Percentiles rank a stretch among this genome's conserved stretches.
Conservation (phyloP, 1,139 yeast genomes). For the Candida anutae region DNA sequence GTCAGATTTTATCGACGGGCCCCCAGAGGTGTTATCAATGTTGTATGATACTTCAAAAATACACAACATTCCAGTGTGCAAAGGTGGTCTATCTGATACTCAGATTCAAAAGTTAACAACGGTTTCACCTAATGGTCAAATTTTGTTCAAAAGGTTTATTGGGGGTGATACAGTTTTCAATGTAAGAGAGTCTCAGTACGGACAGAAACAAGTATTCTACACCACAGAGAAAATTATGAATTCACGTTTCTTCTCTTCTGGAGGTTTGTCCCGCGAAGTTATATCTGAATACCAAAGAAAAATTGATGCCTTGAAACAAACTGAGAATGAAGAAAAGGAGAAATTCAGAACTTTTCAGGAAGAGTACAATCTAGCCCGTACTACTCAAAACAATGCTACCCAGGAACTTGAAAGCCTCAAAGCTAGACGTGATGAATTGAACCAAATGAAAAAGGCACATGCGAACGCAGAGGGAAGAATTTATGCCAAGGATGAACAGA, state of each 20-base stretch:
- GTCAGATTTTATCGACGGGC: conserved; percentile 68
- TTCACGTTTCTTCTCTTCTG: conserved; percentile 31
- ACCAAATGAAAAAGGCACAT: conserved; percentile 4
- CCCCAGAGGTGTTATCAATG: conserved; percentile 66
- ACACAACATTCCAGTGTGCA: conserved; percentile 58
- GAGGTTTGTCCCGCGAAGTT: conserved; percentile 36
- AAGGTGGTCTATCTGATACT: conserved; percentile 27
- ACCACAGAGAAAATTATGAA: conserved; percentile 25
- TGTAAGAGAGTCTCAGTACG: conserved; percentile 51
- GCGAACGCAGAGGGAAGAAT: conserved; percentile 10
- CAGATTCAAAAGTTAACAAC: conserved; percentile 32
- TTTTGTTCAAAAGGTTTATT: conserved; percentile 48
- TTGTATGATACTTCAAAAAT: conserved; percentile 53
- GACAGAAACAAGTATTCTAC: conserved; percentile 42
- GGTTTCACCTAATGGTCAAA: conserved; percentile 27
- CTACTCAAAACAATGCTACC: conserved; percentile 1
- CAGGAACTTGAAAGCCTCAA: conserved; percentile 13
- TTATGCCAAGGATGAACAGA: conserved; percentile 14
- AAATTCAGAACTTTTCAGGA: conserved; percentile 6
- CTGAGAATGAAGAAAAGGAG: conserved; percentile 11
- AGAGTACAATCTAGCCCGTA: conserved; percentile 2
- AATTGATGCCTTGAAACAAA: conserved; percentile 12
- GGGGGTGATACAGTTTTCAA: conserved; percentile 50
- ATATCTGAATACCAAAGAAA: conserved; percentile 14
- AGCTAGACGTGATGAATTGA: conserved; percentile 14